Percentiles rank a stretch among this genome's conserved stretches.
phyloP scores from a whole-genome alignment of 2,329 filamentous ascomycete species.

The Acarospora socialis region DNA sequence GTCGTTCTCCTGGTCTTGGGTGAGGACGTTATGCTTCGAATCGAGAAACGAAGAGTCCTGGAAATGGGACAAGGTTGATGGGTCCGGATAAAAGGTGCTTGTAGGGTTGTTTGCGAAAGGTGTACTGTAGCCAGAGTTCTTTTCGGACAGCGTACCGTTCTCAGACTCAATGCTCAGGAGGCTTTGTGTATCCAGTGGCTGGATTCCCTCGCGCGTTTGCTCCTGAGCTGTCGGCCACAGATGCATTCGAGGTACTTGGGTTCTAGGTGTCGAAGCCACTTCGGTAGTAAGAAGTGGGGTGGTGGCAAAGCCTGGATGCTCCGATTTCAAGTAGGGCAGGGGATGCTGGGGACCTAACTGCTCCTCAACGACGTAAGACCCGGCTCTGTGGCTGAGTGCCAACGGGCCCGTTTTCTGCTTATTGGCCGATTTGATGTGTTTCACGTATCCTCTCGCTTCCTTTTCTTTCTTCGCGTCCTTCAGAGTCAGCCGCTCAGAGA shows the following conservation, averaged over 20 bases:
- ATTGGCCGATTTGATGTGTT: neutral
- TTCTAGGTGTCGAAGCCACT: no score
- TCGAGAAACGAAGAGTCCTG: no score
- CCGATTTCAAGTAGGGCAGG: no score
- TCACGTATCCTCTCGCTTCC: conserved; percentile 1
- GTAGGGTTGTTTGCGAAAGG: conserved; percentile 7
- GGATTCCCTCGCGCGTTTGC: neutral
- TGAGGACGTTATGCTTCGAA: neutral
- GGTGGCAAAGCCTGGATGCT: no score
- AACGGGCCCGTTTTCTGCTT: no score
- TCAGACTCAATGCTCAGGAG: conserved; percentile 2
- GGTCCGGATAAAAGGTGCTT: conserved; percentile 8
- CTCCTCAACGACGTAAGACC: no score
- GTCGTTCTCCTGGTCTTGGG: neutral
- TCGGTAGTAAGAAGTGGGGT: no score
- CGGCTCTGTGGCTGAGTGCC: no score
- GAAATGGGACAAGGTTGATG: conserved; percentile 2
- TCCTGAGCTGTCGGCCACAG: neutral
- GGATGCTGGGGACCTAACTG: no score
- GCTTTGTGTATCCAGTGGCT: neutral
- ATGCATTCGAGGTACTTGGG: no score
- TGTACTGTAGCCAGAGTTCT: conserved; percentile 1
- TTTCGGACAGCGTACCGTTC: no score
- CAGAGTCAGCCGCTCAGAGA: conserved; percentile 62
- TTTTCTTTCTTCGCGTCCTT: conserved; percentile 53